These are phyloP conservation scores for Prunus yedoensis DNA, from an alignment of 331 rosid species.

Conservation along the genomic window DNA sequence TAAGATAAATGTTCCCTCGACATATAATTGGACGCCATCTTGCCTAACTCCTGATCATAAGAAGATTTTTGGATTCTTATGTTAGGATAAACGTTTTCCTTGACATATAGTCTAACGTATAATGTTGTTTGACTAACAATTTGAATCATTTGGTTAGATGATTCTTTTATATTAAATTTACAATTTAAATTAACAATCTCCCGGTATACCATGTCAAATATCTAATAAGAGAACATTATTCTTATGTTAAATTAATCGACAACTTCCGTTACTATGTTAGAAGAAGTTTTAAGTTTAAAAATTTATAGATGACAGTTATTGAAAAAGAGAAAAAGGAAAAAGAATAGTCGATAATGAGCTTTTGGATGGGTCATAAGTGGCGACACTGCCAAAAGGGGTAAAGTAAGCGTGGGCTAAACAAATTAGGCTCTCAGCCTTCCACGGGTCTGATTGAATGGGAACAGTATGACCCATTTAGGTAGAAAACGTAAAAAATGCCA, in stretches of 20 bases:
- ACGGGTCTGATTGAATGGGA: not conserved
- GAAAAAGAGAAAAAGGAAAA: not conserved
- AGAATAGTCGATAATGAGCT: not conserved
- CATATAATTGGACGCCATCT: not conserved
- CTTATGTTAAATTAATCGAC: not conserved
- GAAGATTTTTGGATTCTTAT: not conserved
- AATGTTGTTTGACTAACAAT: too few relatives aligned
- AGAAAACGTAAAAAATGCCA: not conserved
- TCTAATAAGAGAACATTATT: not conserved
- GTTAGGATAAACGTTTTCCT: not conserved
- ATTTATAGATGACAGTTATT: not conserved
- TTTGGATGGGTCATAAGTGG: not conserved
- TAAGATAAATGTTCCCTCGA: not conserved
- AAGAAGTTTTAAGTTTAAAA: not conserved
- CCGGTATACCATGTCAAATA: not conserved
- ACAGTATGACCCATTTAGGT: not conserved
- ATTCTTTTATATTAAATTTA: too few relatives aligned
- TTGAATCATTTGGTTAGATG: too few relatives aligned
- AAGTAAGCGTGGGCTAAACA: slow-evolving; percentile 7
- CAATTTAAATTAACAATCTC: not conserved
- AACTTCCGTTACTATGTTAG: too few relatives aligned
- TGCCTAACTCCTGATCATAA: not conserved
- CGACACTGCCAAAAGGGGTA: too few relatives aligned
- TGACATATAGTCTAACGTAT: not conserved
- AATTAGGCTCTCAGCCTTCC: not conserved